Evolutionary conservation across 352 stramenopile genomes (phyloP).

Genomic region (Pythium periplocum): DNA sequence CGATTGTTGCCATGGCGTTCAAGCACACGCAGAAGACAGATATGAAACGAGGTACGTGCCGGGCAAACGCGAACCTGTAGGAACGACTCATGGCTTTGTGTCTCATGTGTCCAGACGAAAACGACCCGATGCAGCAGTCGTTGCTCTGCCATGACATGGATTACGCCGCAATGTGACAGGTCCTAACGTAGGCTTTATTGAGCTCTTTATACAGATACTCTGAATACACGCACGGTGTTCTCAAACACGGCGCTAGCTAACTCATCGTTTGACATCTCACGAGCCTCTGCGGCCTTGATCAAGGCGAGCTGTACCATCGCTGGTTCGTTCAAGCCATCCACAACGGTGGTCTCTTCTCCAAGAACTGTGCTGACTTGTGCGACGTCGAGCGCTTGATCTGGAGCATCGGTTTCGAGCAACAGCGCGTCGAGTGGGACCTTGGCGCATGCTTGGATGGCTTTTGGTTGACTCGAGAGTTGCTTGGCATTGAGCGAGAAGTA

Average conservation of each 20-base stretch:
- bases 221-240: conserved; percentile 38
- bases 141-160: conserved; percentile 69
- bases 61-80: neutral
- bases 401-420: conserved; percentile 70
- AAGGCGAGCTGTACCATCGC: conserved; percentile 46
- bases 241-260: conserved; percentile 30
- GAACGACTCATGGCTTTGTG: neutral
- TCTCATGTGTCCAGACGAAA: conserved; percentile 7
- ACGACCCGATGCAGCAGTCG: conserved; percentile 47
- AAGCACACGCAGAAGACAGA: neutral
- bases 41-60: neutral
- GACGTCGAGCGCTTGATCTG: conserved; percentile 44
- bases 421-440: conserved; percentile 38
- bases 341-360: conserved; percentile 1
- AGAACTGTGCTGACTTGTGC: neutral
- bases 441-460: conserved; percentile 27
- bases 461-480: conserved; percentile 31
- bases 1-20: neutral
- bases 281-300: conserved; percentile 31
- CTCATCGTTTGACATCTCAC: conserved; percentile 22
- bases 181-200: neutral
- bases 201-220: conserved; percentile 4
- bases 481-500: conserved; percentile 79
- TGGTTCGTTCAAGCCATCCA: conserved; percentile 39
- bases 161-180: conserved; percentile 61